Percentiles rank a stretch among this genome's conserved stretches.
Conservation (phyloP, 2,329 filamentous ascomycete species). For the Epicoccum sorghinum region DNA sequence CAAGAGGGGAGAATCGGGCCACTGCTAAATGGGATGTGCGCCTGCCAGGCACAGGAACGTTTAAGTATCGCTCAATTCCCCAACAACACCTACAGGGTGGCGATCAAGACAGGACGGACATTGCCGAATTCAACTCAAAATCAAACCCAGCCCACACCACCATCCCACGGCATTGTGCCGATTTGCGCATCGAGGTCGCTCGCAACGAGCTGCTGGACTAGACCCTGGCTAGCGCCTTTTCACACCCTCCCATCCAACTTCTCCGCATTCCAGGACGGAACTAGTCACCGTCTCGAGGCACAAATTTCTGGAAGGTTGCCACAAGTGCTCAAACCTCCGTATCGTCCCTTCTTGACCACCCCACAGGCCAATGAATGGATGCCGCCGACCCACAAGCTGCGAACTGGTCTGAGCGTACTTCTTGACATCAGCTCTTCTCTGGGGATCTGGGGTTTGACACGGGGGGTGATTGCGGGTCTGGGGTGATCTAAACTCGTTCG, state of each 20-base stretch:
- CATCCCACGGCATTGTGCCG: not conserved
- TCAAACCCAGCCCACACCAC: not conserved
- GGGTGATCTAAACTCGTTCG: slow-evolving; percentile 27
- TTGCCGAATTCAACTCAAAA: slow-evolving; percentile 9
- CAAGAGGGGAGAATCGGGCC: slow-evolving; percentile 1
- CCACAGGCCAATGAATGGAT: slow-evolving; percentile 21
- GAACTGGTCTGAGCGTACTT: slow-evolving; percentile 10
- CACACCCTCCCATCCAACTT: not conserved
- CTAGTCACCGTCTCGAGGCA: slow-evolving; percentile 26
- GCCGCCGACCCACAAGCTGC: slow-evolving; percentile 16
- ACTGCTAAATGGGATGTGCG: slow-evolving; percentile 7
- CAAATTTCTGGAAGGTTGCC: not conserved
- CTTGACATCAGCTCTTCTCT: slow-evolving; percentile 17
- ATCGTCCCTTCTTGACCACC: not conserved
- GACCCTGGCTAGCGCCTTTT: slow-evolving; percentile 4
- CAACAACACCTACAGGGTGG: slow-evolving; percentile 20
- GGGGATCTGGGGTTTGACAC: slow-evolving; percentile 26
- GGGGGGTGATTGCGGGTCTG: slow-evolving; percentile 30
- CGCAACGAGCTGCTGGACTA: slow-evolving; percentile 12
- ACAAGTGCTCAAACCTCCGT: not conserved
- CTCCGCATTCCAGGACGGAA: slow-evolving; percentile 8
- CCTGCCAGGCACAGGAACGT: slow-evolving; percentile 17
- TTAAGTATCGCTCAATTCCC: slow-evolving; percentile 28
- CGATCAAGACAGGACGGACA: slow-evolving; percentile 10
- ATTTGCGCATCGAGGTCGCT: slow-evolving; percentile 9